Evolutionary conservation across 2,329 filamentous ascomycete species (phyloP).

Genomic region (Allantophomopsis lycopodina): DNA sequence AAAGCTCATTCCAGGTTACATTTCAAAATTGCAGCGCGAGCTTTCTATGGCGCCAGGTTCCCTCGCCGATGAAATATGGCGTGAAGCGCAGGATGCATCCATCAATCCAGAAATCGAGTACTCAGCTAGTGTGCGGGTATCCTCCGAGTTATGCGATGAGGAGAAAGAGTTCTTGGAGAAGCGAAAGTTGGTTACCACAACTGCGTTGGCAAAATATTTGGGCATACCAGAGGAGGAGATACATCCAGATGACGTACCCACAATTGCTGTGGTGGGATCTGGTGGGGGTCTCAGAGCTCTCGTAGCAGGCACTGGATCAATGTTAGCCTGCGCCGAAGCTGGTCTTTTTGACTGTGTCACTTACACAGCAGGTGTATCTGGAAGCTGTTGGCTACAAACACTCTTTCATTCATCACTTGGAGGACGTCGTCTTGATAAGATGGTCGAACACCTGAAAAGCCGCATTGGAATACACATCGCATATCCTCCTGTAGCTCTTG

Average conservation of each 20-base stretch:
- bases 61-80: constrained; percentile 86
- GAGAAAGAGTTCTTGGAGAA: constrained; percentile 63
- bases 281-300: constrained; percentile 83
- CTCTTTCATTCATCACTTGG: constrained; percentile 75
- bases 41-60: constrained; percentile 80
- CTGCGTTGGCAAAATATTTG: constrained; percentile 72
- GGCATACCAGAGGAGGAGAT: constrained; percentile 65
- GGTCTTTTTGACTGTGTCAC: constrained; percentile 90
- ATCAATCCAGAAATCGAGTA: constrained; percentile 80
- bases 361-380: constrained; percentile 90
- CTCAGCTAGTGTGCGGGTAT: constrained; percentile 71
- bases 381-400: constrained; percentile 88
- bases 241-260: constrained; percentile 85
- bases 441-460: constrained; percentile 77
- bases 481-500: constrained; percentile 74
- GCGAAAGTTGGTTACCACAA: constrained; percentile 53
- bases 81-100: constrained; percentile 71
- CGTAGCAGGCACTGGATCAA: constrained; percentile 79
- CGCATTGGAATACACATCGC: constrained; percentile 82
- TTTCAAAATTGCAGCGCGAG: constrained; percentile 76
- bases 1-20: constrained; percentile 57
- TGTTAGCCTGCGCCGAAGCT: constrained; percentile 70
- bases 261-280: constrained; percentile 88
- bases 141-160: constrained; percentile 66
- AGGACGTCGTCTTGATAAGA: constrained; percentile 47